Percentiles rank a stretch among this genome's conserved stretches.
These are phyloP conservation scores for Trichoderma gracile DNA, from an alignment of 2,329 filamentous ascomycete species.

Conservation along the genomic window DNA sequence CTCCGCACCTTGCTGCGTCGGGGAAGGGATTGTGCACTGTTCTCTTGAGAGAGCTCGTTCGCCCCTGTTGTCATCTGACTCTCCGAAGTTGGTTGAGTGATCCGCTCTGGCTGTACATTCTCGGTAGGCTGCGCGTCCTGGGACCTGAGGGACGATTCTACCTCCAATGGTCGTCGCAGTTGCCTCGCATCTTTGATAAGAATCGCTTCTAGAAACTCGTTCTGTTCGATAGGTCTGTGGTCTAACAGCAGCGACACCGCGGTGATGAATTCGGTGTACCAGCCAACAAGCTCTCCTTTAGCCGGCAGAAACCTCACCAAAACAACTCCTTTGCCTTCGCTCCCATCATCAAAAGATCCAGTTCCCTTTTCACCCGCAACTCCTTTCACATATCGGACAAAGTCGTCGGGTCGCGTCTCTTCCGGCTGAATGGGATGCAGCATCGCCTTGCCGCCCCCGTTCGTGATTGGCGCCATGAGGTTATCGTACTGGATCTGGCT, in stretches of 20 bases:
- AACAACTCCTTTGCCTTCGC: constrained; percentile 70
- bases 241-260: constrained; percentile 71
- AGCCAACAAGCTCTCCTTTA: constrained; percentile 57
- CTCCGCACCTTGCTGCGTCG: constrained; percentile 38
- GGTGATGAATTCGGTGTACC: constrained; percentile 69
- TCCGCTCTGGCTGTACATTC: constrained; percentile 18
- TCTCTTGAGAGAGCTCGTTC: constrained; percentile 27
- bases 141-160: constrained; percentile 38
- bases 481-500: constrained; percentile 73
- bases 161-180: constrained; percentile 67
- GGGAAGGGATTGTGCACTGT: constrained; percentile 29
- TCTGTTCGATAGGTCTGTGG: constrained; percentile 83
- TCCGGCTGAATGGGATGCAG: constrained; percentile 61
- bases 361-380: constrained; percentile 73
- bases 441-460: constrained; percentile 80
- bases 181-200: constrained; percentile 73
- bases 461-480: constrained; percentile 71
- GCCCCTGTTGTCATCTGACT: constrained; percentile 23
- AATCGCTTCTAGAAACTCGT: constrained; percentile 89
- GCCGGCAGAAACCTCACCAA: constrained; percentile 70
- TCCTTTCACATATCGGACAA: constrained; percentile 74
- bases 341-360: constrained; percentile 63
- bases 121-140: constrained; percentile 27
- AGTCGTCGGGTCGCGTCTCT: constrained; percentile 69
- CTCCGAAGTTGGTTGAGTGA: constrained; percentile 13